Evolutionary conservation across 495 filamentous ascomycete species (phyloP), one percentile per base, ranked within the genome.

Genomic region (Annulohypoxylon bovei): DNA sequence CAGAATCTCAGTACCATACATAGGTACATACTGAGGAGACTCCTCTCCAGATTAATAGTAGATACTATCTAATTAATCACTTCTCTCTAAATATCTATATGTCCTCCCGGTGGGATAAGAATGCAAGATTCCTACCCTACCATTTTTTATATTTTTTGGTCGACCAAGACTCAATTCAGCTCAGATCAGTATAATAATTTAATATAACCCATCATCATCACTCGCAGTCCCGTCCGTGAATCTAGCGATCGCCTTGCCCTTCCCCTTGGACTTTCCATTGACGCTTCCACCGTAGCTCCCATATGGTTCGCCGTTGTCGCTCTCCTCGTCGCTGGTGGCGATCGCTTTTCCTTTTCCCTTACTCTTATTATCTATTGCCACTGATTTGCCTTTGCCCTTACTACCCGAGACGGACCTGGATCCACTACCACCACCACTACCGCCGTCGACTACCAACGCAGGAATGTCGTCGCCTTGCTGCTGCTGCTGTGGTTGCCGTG

Each of bases 301-400:
- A 42, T 68, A 69, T 16, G n/a, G 28, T 33, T 25, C 33, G 33
- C 35, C 50, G 9, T 70, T 46, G 23, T 67, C 65, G 40, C 88
- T 83, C 58, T 87, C 86, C 42, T 87, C 80, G 67, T 82, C 82
- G 33, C 79, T 81, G 42, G 75, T 71, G n/a, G 74, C 76, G 25
- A 79, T 75, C 27, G 80, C 81, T 42, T 81, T 80, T 27, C 65
- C 79, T 71, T 73, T 83, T 67, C 62, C 82, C 76, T 76, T 82
- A 68, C 37, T 78, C 65, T 65, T 71, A 73, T 60, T 32, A 62
- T 55, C 39, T 42, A 42, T 42, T 42, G 73, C 74, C 14, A 77
- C 46, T 47, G 76, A 75, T 65, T 82, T 86, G 12, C 81, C 84
- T 69, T 87, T 89, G 20, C 80, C 84, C 63, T 90, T 89, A n/a